Evolutionary conservation across 768 basidiomycete species (phyloP).

Genomic region (Cyclocybe aegerita): DNA sequence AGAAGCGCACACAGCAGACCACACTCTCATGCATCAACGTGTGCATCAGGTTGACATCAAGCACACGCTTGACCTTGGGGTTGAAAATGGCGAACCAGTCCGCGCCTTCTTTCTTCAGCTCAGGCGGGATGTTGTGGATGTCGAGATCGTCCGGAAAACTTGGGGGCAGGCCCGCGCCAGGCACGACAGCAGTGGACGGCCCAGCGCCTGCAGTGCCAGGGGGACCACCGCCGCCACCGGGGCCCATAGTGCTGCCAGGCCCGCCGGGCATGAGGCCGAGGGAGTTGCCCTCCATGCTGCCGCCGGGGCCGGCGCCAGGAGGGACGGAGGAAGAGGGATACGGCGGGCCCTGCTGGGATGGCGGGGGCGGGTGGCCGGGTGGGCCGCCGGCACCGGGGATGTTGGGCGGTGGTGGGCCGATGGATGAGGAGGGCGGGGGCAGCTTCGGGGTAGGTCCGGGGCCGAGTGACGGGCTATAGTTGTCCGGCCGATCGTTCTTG

Average conservation of each 20-base stretch:
- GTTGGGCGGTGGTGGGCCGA: constrained; percentile 18
- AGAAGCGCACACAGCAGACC: constrained; percentile 91
- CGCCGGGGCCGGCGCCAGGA: constrained; percentile 1
- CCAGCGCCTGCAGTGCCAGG: background rate
- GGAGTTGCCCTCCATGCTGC: constrained; percentile 17
- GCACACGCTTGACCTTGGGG: constrained; percentile 69
- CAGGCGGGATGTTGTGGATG: constrained; percentile 41
- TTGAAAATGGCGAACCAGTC: constrained; percentile 94
- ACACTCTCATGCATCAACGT: constrained; percentile 86
- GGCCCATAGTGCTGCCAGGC: background rate
- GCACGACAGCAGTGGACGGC: background rate
- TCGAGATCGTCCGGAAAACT: constrained; percentile 49
- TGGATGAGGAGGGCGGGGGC: constrained; percentile 30
- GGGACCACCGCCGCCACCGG: background rate
- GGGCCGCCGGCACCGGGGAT: background rate
- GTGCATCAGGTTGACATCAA: constrained; percentile 82
- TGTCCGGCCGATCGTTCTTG: constrained; percentile 39
- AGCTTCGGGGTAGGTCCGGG: constrained; percentile 38
- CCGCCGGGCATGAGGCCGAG: constrained; percentile 16
- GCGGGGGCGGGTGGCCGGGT: constrained; percentile 25
- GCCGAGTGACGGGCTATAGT: constrained; percentile 36
- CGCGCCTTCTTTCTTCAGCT: constrained; percentile 68
- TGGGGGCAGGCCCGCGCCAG: background rate
- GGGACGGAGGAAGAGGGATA: background rate
- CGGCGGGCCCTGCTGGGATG: background rate